A percentile compares a stretch with the other conserved stretches of the same genome.
Conservation (phyloP, 768 basidiomycete genomes). For the Amanita subjunquillea region DNA sequence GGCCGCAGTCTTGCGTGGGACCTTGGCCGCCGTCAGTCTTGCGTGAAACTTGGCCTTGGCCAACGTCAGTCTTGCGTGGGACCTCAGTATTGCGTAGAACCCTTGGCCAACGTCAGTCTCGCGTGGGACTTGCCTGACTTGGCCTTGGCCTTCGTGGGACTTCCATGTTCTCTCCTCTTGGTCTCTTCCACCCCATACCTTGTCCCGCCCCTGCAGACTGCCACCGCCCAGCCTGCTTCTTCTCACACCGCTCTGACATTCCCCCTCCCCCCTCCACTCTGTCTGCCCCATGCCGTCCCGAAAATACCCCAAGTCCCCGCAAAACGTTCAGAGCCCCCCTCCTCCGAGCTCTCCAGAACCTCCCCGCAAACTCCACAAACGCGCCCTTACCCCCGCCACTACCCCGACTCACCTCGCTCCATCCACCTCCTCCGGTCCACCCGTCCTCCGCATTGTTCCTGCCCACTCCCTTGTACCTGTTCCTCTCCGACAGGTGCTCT, state of each 20-base stretch:
- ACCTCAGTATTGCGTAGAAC: too few relatives aligned
- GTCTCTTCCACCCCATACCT: slow-evolving; percentile 43
- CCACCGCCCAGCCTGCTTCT: slow-evolving; percentile 40
- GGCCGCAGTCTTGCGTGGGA: too few relatives aligned
- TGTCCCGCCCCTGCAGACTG: slow-evolving; percentile 39
- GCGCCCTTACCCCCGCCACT: slow-evolving; percentile 28
- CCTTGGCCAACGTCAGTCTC: too few relatives aligned
- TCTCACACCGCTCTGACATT: slow-evolving; percentile 46
- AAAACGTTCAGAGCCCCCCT: slow-evolving; percentile 36
- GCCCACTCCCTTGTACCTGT: slow-evolving; percentile 64
- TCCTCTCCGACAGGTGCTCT: slow-evolving; percentile 49
- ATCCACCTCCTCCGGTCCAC: slow-evolving; percentile 37
- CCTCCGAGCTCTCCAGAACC: slow-evolving; percentile 33
- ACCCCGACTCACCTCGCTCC: slow-evolving; percentile 30
- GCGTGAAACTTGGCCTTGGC: too few relatives aligned
- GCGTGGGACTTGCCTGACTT: neutral
- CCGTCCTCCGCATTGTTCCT: slow-evolving; percentile 54
- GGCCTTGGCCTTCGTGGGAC: neutral
- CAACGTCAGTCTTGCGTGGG: too few relatives aligned
- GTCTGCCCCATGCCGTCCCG: slow-evolving; percentile 19
- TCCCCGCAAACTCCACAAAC: slow-evolving; percentile 55
- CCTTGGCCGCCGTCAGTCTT: too few relatives aligned
- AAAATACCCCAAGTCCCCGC: slow-evolving; percentile 24
- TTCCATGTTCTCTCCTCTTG: slow-evolving; percentile 56
- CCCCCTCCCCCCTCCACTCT: slow-evolving; percentile 23